Evolutionary conservation across 768 basidiomycete species (phyloP).

Genomic region (Lentinula guzmanii): DNA sequence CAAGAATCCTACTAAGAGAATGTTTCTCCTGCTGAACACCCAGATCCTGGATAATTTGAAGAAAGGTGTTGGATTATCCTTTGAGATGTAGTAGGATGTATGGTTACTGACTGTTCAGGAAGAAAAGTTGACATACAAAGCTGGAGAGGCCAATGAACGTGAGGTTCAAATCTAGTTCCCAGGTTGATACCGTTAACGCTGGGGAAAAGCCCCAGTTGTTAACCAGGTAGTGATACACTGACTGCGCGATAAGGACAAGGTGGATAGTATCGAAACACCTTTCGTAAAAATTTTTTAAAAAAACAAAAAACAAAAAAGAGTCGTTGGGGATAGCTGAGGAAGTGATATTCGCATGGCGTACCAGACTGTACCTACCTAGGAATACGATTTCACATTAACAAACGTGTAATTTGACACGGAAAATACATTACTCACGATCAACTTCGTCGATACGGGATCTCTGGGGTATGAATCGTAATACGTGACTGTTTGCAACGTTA

Average conservation of each 20-base stretch:
- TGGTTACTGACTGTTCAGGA: constrained; percentile 8
- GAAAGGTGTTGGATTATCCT: not conserved
- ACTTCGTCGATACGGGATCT: constrained; percentile 10
- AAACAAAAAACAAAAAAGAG: no score
- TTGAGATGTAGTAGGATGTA: not conserved
- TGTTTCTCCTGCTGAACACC: constrained; percentile 11
- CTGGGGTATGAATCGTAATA: constrained; percentile 14
- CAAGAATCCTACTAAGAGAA: constrained; percentile 4
- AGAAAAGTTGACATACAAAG: constrained; percentile 15
- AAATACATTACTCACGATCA: constrained; percentile 7
- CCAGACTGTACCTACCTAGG: not conserved
- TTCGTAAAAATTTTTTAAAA: not conserved
- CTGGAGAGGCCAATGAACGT: constrained; percentile 13
- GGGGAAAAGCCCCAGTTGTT: constrained; percentile 14
- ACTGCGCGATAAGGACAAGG: constrained; percentile 10
- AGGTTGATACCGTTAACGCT: constrained; percentile 10
- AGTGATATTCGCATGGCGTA: not conserved
- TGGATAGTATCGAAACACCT: constrained; percentile 12
- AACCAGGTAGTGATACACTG: constrained; percentile 14
- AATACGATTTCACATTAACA: not conserved
- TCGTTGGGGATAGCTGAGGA: no score
- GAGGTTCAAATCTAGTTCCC: constrained; percentile 12
- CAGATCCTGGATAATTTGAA: constrained; percentile 10
- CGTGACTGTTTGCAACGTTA: constrained; percentile 14
- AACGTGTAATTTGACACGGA: not conserved